Evolutionary conservation across 2,329 filamentous ascomycete genomes (phyloP), one percentile per base, ranked within the genome.

Genomic region (Xylariaceae sp.): DNA sequence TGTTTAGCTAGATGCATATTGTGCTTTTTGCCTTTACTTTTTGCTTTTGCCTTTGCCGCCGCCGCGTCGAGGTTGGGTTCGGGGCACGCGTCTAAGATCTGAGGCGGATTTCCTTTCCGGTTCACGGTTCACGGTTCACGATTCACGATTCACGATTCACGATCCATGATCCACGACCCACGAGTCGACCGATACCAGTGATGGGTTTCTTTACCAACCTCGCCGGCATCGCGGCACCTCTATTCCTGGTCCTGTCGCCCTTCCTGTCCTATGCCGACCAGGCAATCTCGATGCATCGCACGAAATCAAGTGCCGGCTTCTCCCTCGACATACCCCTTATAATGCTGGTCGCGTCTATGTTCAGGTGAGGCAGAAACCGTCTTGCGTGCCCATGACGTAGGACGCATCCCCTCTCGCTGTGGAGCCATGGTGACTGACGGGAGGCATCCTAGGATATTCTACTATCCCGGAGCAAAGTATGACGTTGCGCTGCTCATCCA

Each of bases 301-400:
- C 73, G 54, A 83, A 80, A 68, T 83, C 82, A 43, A 87, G 83
- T 61, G 81, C 80, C 11, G 84, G 84, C 54, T 87, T 87, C 72
- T 87, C 84, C 19, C 76, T 88, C 59, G 85, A 88, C 64, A 87
- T 87, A 44, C 85, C 85, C 34, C 73, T 88, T 54, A 88, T 88
- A 58, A 88, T 88, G 85, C 79, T 88, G 49, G 77, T 87, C 51
- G 83, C 85, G 31, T 87, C 84, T 3, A 72, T 87, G 52, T 72
- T 86, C 53, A 83, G 83, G 81, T 86, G 67, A 50, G 49, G 47
- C 11, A 30, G 27, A 34, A 48, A 6, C 12, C 31, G 41, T 54
- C 8, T 34, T 34, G 61, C 49, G 63, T 37, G 51, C 30, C 40
- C 41, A 41, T 35, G 37, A 45, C 43, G 43, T 45, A 45, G 43